Base-by-base conservation (phyloP, 2,329 filamentous ascomycete genomes). In the Nectriaceae sp. region DNA sequence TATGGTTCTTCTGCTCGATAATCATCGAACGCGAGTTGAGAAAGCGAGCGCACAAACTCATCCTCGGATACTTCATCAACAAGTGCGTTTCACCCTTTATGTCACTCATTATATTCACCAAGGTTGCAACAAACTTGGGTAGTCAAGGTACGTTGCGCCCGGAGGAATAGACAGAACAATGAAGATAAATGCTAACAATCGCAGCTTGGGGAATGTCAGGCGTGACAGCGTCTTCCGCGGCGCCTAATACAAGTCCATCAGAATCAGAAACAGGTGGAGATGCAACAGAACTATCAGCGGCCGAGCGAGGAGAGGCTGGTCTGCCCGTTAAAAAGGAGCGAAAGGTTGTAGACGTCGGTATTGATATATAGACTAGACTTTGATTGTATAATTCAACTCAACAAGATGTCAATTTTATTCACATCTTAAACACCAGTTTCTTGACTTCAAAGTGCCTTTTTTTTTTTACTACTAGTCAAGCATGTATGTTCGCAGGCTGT, bases 101-200 rank as follows among this genome's bases (percentile, higher is more conserved):
- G 56, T 52, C 46, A 6, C 21, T 57, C 10, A 60, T 60, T 13
- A 59, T 60, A 3, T 59, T 60, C n/a, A 59, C 56, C n/a, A 59
- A 59, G 3, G 56, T 60, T 5, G 56, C 56, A 3, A 57, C 52
- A 0, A 59, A 60, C 1, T 35, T 59, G 0, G 56, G 56, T 1
- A 60, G 56, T 19, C 56, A 59, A 24, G 53, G 53, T 55, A 42
- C 3, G 45, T 16, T 18, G 15, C 6, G 10, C 16, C 21, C 3
- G 2, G 5, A 4, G n/a, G n/a, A n/a, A n/a, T n/a, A n/a, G 8
- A 4, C 13, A 36, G 4, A 16, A 19, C 10, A 26, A 29, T 5
- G 33, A 16, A 15, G 11, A n/a, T 3, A 24, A 5, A 21, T 26
- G 15, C 19, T 45, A 40, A 22, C 20, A n/a, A 2, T 44, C 4